These are phyloP conservation scores for Tricholoma hemisulphureum DNA, from an alignment of 768 basidiomycete species.

Conservation along the genomic window DNA sequence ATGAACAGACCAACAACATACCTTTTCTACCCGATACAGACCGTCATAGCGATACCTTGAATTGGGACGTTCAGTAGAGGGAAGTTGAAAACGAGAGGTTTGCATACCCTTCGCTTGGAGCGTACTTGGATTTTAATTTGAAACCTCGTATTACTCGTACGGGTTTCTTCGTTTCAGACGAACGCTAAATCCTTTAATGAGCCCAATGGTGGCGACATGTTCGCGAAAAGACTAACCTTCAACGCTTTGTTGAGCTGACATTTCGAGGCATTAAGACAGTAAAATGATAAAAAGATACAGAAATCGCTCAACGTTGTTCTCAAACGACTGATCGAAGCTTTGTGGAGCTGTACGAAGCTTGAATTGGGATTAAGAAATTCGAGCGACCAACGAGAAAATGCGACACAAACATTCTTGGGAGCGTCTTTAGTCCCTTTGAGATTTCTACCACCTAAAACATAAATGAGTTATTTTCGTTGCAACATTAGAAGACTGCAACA, in stretches of 20 bases:
- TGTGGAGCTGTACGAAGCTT: constrained; percentile 89
- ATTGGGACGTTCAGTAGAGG: background rate
- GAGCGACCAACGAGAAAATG: background rate
- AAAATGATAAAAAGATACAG: background rate
- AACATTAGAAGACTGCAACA: constrained; percentile 4
- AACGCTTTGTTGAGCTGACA: constrained; percentile 65
- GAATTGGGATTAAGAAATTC: background rate
- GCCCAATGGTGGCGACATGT: background rate
- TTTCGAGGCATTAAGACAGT: background rate
- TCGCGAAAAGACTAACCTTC: constrained; percentile 40
- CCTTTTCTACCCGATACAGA: constrained; percentile 77
- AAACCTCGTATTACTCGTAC: constrained; percentile 86
- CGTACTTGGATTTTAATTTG: constrained; percentile 71
- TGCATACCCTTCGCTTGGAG: constrained; percentile 72
- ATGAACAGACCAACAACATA: constrained; percentile 14
- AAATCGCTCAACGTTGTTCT: constrained; percentile 44
- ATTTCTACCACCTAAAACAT: constrained; percentile 69
- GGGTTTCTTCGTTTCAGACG: constrained; percentile 77
- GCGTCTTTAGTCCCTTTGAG: constrained; percentile 78
- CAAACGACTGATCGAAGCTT: constrained; percentile 79
- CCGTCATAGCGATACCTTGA: constrained; percentile 88
- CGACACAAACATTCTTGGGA: constrained; percentile 73
- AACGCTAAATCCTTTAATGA: constrained; percentile 44
- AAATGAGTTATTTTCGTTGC: background rate
- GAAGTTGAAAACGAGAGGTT: background rate